Evolutionary conservation across 2,329 filamentous ascomycete genomes (phyloP), one percentile per base, ranked within the genome.

Genomic region (Lasiodiplodia gonubiensis): DNA sequence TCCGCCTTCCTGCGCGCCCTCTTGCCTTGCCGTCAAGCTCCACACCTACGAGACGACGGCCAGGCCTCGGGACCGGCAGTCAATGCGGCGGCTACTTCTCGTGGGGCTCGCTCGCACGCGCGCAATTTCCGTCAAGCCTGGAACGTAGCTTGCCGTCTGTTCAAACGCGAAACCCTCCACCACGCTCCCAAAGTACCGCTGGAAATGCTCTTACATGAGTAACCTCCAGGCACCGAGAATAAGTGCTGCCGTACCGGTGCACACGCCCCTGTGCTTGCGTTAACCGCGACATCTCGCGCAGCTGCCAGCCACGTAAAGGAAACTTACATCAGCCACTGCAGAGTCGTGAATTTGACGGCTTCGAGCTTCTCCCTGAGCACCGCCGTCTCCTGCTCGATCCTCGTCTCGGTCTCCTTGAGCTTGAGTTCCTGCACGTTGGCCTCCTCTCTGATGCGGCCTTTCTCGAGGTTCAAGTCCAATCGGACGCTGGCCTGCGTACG

Each of bases 361-460:
- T 99, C 95, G 57, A 99, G 85, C 81, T 96, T 90, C 84, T 98
- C 95, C 72, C 93, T 85, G 76, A 99, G 79, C 37, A 91, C 91
- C 49, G 94, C 94, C 65, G 95, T 93, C 84, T 98, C 95, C 82
- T 98, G 94, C 84, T 99, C 95, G 75, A 99, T 98, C 81, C 96
- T 90, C 68, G 94, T 97, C 83, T 99, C 95, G 14, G 95, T 98
- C 86, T 99, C 95, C 84, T 97, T 97, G 75, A 99, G 93, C 84
- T 97, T 96, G 80, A 99, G 88, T 80, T 99, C 95, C 82, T 98
- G 95, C 68, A 92, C 91, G 72, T 97, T 96, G 21, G 94, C 93
- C 84, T 99, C 95, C 81, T 99, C 95, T 70, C 95, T 86, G 72
- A 98, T 99, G 70, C 95, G 87, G 16, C 95, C 95, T 83, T 99